Conservation (phyloP, 257 asterid genomes). For the Nicotiana obtusifolia region DNA sequence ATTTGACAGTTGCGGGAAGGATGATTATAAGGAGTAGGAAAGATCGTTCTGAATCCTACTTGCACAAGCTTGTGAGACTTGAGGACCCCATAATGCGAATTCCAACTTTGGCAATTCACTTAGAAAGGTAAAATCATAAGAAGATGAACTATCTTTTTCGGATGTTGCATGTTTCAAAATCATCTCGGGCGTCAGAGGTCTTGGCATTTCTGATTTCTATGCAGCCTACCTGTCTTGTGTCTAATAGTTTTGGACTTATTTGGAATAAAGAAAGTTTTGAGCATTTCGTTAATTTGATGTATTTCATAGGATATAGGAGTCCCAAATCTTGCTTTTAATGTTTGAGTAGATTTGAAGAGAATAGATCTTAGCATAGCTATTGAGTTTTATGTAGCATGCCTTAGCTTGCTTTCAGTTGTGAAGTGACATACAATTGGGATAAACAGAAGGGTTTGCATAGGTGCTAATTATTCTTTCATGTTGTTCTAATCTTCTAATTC, state of each 20-base stretch:
- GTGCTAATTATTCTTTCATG: background rate
- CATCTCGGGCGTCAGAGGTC: background rate
- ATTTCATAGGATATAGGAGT: background rate
- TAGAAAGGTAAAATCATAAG: slow-evolving; percentile 59
- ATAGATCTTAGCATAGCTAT: background rate
- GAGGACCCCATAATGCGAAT: slow-evolving; percentile 92
- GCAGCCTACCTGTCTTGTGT: background rate
- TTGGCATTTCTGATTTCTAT: background rate
- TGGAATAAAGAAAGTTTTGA: background rate
- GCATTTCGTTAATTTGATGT: background rate
- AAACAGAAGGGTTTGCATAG: background rate
- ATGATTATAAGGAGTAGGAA: slow-evolving; percentile 54
- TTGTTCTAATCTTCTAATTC: background rate
- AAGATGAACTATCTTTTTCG: background rate
- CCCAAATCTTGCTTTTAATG: slow-evolving; percentile 1
- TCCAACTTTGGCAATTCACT: slow-evolving; percentile 93
- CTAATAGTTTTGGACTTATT: background rate
- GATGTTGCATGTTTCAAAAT: background rate
- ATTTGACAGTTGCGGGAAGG: slow-evolving; percentile 86
- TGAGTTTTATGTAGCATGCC: background rate
- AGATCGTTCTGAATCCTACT: slow-evolving; percentile 54
- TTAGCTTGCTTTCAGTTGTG: background rate
- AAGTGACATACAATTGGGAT: background rate
- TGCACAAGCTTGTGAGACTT: slow-evolving; percentile 65
- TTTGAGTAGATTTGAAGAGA: background rate